Conservation (phyloP, 75 land plant genomes). For the Cunninghamia lanceolata region DNA sequence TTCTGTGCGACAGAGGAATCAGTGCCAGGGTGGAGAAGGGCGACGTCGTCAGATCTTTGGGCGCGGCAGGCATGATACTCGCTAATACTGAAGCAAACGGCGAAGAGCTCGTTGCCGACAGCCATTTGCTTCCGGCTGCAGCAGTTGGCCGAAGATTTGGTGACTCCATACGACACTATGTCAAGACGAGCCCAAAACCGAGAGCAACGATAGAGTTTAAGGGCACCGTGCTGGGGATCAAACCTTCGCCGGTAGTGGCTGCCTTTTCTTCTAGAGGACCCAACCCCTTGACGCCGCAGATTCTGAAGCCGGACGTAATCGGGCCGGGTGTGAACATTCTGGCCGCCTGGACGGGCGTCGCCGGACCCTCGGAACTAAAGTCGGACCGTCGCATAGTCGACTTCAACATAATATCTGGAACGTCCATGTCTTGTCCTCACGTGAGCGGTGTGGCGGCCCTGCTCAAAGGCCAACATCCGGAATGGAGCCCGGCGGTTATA, state of each 20-base stretch:
- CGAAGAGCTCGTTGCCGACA: conserved; percentile 46
- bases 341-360: conserved; percentile 44
- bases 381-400: conserved; percentile 8
- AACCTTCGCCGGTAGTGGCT: conserved; percentile 35
- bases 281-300: conserved; percentile 10
- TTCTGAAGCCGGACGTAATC: conserved; percentile 49
- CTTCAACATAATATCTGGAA: conserved; percentile 63
- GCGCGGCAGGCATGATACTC: conserved; percentile 72
- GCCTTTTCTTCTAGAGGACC: conserved; percentile 50
- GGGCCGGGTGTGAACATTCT: conserved; percentile 52
- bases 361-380: conserved; percentile 5
- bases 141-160: conserved; percentile 16
- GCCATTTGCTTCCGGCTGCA: conserved; percentile 34
- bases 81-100: conserved; percentile 39
- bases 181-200: conserved; percentile 1
- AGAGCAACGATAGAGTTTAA: conserved; percentile 29
- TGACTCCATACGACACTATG: conserved; percentile 15
- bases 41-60: conserved; percentile 38
- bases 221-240: conserved; percentile 30
- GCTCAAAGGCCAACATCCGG: conserved; percentile 31
- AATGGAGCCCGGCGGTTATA: conserved; percentile 57
- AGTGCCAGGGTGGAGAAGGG: conserved; percentile 57
- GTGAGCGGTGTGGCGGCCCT: conserved; percentile 59
- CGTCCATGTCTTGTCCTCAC: conserved; percentile 73
- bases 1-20: conserved; percentile 63